A percentile compares a stretch with the other conserved stretches of the same genome.
These are phyloP conservation scores for Microdochium paspali DNA, from an alignment of 2,329 filamentous ascomycete species.

Conservation along the genomic window DNA sequence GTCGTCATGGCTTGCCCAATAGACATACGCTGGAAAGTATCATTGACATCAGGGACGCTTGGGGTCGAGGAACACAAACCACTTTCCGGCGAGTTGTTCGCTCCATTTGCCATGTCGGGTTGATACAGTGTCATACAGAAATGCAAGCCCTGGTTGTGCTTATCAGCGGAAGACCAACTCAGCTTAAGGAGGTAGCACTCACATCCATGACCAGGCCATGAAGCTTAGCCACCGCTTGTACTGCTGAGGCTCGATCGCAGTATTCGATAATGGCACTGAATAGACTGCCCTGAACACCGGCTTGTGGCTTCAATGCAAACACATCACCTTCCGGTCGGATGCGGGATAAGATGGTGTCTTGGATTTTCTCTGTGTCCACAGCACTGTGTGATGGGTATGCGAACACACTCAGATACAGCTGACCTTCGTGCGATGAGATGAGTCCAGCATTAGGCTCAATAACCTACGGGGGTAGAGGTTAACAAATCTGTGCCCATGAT, in stretches of 20 bases:
- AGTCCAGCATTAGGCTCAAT: slow-evolving; percentile 16
- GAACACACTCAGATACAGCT: slow-evolving; percentile 41
- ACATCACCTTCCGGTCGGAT: slow-evolving; percentile 39
- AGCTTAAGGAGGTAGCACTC: slow-evolving; percentile 12
- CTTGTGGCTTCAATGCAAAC: slow-evolving; percentile 37
- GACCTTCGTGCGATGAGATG: slow-evolving; percentile 41
- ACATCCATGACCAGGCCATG: slow-evolving; percentile 27
- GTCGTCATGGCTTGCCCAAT: slow-evolving; percentile 14
- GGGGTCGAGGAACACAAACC: slow-evolving; percentile 10
- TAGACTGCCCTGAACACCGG: slow-evolving; percentile 28
- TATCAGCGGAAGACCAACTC: too few relatives aligned
- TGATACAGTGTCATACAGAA: slow-evolving; percentile 17
- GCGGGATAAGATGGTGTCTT: slow-evolving; percentile 28
- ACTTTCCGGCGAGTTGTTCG: slow-evolving; percentile 6
- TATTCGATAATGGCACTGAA: slow-evolving; percentile 44
- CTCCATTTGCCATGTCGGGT: slow-evolving; percentile 15
- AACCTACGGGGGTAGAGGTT: slow-evolving; percentile 10
- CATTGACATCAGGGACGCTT: slow-evolving; percentile 11
- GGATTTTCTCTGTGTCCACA: slow-evolving; percentile 15
- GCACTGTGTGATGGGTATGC: slow-evolving; percentile 9
- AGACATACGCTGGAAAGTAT: slow-evolving; percentile 16
- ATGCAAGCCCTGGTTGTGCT: slow-evolving; percentile 12
- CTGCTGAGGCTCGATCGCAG: slow-evolving; percentile 35
- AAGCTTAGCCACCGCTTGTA: slow-evolving; percentile 27
- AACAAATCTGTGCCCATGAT: neutral